Conservation (phyloP, 495 filamentous ascomycete species). For the Penicillium maclennaniae region DNA sequence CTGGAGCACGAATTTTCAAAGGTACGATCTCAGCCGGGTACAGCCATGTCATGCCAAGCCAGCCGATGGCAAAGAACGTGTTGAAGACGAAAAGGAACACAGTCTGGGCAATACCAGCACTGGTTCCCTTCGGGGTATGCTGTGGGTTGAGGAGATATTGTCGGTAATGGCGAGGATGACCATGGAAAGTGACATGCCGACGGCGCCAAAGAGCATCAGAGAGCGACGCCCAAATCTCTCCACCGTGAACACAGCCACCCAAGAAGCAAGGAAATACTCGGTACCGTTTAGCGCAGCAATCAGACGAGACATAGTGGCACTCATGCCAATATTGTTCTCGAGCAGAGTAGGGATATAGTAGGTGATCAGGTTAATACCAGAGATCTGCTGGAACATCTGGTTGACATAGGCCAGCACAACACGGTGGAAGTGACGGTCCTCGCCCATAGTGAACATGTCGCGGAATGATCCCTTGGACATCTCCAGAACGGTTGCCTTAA, state of each 20-base stretch:
- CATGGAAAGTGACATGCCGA: constrained; percentile 68
- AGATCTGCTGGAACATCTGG: constrained; percentile 75
- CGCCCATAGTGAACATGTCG: constrained; percentile 69
- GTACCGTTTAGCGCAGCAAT: constrained; percentile 71
- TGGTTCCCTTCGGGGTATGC: constrained; percentile 22
- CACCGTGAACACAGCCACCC: constrained; percentile 67
- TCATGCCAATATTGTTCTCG: constrained; percentile 51
- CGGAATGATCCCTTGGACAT: constrained; percentile 61
- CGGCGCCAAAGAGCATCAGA: constrained; percentile 69
- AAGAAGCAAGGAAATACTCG: constrained; percentile 71
- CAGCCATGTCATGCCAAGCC: constrained; percentile 73
- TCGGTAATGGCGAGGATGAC: constrained; percentile 56
- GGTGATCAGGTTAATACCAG: constrained; percentile 72
- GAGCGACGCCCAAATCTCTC: constrained; percentile 64
- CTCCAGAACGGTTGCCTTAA: constrained; percentile 73
- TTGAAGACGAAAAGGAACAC: constrained; percentile 72
- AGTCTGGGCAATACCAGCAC: constrained; percentile 45
- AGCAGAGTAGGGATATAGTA: constrained; percentile 70
- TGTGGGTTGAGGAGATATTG: constrained; percentile 25
- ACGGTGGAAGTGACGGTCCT: constrained; percentile 72
- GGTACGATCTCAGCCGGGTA: constrained; percentile 68
- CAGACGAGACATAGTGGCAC: constrained; percentile 55
- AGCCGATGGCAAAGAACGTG: constrained; percentile 73
- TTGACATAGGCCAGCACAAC: constrained; percentile 68
- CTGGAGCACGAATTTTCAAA: constrained; percentile 61